These are phyloP conservation scores for Wallacemonas sp. DNA, from an alignment of 208 protist species.

Conservation along the genomic window DNA sequence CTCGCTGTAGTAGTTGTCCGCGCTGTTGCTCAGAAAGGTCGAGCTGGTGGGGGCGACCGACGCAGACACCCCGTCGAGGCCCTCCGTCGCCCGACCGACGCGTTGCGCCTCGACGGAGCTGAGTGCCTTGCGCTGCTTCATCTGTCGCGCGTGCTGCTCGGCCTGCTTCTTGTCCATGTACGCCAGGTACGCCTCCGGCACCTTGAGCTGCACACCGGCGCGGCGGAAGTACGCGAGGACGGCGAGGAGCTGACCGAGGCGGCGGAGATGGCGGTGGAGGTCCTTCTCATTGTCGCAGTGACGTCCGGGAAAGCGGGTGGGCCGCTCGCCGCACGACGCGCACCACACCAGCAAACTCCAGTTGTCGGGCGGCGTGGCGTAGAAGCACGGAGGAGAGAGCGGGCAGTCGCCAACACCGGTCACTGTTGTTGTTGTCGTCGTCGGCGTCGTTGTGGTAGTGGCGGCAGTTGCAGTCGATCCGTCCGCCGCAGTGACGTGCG, in stretches of 20 bases:
- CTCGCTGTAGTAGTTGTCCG: constrained; percentile 18
- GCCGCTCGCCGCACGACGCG: constrained; percentile 33
- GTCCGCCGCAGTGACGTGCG: no score
- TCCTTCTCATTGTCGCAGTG: constrained; percentile 40
- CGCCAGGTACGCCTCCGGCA: constrained; percentile 26
- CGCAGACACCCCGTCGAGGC: background rate
- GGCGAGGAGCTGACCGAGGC: constrained; percentile 49
- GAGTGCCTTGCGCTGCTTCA: constrained; percentile 21
- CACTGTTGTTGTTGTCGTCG: background rate
- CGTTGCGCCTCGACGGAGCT: constrained; percentile 27
- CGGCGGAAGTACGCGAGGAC: constrained; percentile 47
- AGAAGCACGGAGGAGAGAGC: constrained; percentile 31
- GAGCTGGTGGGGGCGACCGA: background rate
- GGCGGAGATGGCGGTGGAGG: constrained; percentile 34
- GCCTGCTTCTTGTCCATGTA: constrained; percentile 28
- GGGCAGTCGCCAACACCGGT: background rate
- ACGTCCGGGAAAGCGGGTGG: constrained; percentile 30
- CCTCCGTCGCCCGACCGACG: constrained; percentile 30
- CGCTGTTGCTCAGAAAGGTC: background rate
- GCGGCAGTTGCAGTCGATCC: no score
- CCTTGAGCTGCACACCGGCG: constrained; percentile 37
- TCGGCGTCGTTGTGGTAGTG: background rate
- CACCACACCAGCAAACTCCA: constrained; percentile 67
- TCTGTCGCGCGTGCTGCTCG: constrained; percentile 32
- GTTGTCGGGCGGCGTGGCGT: constrained; percentile 28